Percentiles rank a stretch among this genome's conserved stretches.
phyloP scores from a whole-genome alignment of 176 grass and related monocot genomes.

The Aegilops tauschii region DNA sequence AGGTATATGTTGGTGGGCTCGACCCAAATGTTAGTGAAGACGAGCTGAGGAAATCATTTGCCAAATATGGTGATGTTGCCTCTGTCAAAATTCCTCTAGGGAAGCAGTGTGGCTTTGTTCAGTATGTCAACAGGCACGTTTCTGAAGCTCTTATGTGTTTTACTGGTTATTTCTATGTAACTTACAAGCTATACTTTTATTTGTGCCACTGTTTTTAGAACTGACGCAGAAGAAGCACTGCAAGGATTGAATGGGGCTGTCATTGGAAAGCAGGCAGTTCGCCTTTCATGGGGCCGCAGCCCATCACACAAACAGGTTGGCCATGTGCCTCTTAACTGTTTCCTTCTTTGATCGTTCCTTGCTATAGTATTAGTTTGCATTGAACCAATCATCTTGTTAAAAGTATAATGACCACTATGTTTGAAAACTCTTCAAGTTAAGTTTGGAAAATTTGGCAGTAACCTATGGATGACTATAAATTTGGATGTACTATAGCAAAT shows the following conservation, averaged over 20 bases:
- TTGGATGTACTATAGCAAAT: background rate
- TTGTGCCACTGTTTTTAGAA: constrained; percentile 35
- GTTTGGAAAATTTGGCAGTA: background rate
- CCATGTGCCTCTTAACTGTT: background rate
- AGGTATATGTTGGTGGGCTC: constrained; percentile 97
- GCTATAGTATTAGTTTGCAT: background rate
- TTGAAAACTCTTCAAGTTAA: background rate
- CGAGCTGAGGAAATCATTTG: constrained; percentile 77
- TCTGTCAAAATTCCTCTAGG: constrained; percentile 95
- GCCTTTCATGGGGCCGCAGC: constrained; percentile 95
- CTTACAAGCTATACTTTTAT: constrained; percentile 2
- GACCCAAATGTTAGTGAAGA: constrained; percentile 80
- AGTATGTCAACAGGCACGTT: constrained; percentile 69
- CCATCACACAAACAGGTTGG: constrained; percentile 83
- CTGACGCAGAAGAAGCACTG: constrained; percentile 85
- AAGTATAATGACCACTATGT: background rate
- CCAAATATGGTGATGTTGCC: constrained; percentile 85
- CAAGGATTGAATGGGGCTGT: constrained; percentile 79
- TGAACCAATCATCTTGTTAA: background rate
- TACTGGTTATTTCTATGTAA: constrained; percentile 7
- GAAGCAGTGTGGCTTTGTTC: constrained; percentile 97
- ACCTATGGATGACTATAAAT: background rate
- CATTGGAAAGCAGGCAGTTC: constrained; percentile 84
- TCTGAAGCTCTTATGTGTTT: constrained; percentile 4
- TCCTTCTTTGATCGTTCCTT: background rate